These are phyloP conservation scores for Diplodia seriata DNA, from an alignment of 2,329 filamentous ascomycete species.

Conservation along the genomic window DNA sequence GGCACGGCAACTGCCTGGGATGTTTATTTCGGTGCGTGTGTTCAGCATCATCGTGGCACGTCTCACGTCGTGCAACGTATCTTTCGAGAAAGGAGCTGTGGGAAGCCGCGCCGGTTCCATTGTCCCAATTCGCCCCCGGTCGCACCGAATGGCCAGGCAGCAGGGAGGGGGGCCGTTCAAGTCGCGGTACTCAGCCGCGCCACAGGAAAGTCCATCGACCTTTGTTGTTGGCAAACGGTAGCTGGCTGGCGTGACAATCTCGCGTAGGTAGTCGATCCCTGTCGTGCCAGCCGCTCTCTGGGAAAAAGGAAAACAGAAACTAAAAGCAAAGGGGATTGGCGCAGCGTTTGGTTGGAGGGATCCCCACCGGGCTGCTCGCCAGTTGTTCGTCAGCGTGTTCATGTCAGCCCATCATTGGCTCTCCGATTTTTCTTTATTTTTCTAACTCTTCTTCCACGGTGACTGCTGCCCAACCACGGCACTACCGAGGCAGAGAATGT, in stretches of 20 bases:
- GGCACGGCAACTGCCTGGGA: not conserved
- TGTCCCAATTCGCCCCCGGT: not conserved
- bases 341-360: not conserved
- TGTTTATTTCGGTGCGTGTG: not conserved
- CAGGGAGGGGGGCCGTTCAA: not conserved
- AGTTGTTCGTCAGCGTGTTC: not conserved
- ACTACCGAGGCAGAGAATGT: not conserved
- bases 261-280: not conserved
- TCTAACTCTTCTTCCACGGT: not conserved
- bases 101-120: not conserved
- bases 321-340: not conserved
- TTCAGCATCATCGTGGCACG: not conserved
- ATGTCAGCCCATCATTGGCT: not conserved
- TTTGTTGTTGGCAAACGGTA: not conserved
- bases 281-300: not conserved
- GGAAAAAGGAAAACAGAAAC: not conserved
- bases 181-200: not conserved
- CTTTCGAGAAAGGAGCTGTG: not conserved
- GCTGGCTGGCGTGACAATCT: not conserved
- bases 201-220: too few species aligned
- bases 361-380: not conserved
- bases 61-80: not conserved
- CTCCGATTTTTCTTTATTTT: not conserved
- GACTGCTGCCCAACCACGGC: not conserved
- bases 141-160: not conserved